phyloP scores from a whole-genome alignment of 225 moss, liverwort and hornwort species.

The Lunularia cruciata region DNA sequence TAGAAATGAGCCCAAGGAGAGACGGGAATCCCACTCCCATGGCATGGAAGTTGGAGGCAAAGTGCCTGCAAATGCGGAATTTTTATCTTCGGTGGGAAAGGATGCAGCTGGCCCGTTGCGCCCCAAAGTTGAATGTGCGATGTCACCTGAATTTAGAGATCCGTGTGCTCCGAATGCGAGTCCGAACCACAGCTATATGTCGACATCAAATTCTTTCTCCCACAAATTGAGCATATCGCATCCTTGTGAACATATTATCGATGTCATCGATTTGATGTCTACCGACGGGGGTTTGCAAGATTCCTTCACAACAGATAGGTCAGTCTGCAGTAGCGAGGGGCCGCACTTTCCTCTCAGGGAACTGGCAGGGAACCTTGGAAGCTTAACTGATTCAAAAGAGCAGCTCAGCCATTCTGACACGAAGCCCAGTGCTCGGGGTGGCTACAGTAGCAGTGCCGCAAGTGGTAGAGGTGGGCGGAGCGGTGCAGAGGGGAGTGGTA shows the following conservation, averaged over 20 bases:
- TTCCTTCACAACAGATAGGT: conserved; percentile 7
- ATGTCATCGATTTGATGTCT: conserved; percentile 21
- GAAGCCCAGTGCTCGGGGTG: conserved; percentile 34
- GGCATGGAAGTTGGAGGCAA: not conserved
- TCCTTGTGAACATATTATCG: conserved; percentile 18
- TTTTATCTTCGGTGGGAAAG: not conserved
- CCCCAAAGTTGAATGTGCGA: conserved; percentile 2
- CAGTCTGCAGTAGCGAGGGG: conserved; percentile 7
- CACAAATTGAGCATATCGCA: conserved; percentile 17
- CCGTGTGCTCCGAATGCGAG: conserved; percentile 12
- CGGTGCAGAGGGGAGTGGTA: conserved; percentile 38
- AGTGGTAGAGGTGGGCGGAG: conserved; percentile 37
- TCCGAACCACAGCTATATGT: conserved; percentile 28
- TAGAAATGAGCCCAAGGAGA: not conserved
- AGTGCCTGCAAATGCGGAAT: not conserved
- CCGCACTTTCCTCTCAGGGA: conserved; percentile 21
- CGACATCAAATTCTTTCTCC: conserved; percentile 23
- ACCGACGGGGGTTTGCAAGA: conserved; percentile 32
- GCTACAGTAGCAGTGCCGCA: conserved; percentile 30
- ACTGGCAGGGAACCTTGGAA: conserved; percentile 20
- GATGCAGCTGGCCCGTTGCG: not conserved
- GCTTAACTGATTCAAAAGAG: conserved; percentile 14
- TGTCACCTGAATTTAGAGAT: conserved; percentile 29
- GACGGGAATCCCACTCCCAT: not conserved
- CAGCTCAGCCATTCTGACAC: conserved; percentile 16